Conservation (phyloP, 140 eudicot genomes). For the Erigeron philadelphicus region DNA sequence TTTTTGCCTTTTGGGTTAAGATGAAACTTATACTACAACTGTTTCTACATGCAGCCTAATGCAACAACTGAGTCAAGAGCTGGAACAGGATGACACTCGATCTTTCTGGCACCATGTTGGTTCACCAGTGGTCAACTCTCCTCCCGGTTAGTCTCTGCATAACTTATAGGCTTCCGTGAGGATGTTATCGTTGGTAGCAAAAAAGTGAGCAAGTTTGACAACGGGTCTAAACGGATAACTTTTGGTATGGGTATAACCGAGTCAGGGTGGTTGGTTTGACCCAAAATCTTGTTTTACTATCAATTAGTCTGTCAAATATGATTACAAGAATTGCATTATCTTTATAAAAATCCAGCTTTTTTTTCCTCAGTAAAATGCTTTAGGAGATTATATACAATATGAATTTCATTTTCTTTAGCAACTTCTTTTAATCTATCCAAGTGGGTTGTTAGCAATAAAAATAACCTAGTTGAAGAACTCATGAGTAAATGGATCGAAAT, state of each 20-base stretch:
- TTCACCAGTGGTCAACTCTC: conserved; percentile 77
- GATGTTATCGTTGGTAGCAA: background rate
- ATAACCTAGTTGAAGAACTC: background rate
- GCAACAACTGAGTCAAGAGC: conserved; percentile 72
- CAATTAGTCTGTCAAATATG: background rate
- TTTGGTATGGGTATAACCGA: background rate
- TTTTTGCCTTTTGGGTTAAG: background rate
- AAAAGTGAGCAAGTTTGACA: background rate
- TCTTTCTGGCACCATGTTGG: conserved; percentile 60
- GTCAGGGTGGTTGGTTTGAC: conserved; percentile 3
- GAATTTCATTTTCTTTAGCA: background rate
- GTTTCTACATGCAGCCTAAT: conserved; percentile 49
- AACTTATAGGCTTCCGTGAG: background rate
- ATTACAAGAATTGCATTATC: background rate
- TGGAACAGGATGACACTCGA: conserved; percentile 73
- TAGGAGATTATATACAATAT: background rate
- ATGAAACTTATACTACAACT: conserved; percentile 1
- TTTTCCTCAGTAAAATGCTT: background rate
- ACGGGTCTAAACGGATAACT: background rate
- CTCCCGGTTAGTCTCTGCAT: conserved; percentile 53
- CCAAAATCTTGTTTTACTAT: background rate
- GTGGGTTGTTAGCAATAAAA: background rate
- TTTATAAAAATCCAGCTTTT: background rate
- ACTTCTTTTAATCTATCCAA: background rate
- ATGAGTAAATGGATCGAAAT: conserved; percentile 3